Percentiles rank a stretch among this genome's conserved stretches.
These are phyloP conservation scores for Cocos nucifera DNA, from an alignment of 176 grass and related monocot genomes.

Conservation along the genomic window DNA sequence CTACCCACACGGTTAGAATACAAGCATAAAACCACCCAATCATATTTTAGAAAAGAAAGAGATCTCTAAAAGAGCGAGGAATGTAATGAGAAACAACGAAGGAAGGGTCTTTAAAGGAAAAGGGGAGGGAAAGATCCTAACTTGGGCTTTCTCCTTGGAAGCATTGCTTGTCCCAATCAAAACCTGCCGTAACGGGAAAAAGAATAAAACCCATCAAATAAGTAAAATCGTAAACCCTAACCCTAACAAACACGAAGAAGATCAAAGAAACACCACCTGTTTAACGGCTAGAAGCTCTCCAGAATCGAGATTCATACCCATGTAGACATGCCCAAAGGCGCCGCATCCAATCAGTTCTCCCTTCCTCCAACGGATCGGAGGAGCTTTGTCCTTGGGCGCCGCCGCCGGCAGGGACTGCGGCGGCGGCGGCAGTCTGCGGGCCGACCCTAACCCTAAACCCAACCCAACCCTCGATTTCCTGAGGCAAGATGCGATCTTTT, in stretches of 20 bases:
- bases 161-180: conserved; percentile 69
- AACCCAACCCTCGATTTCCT: conserved; percentile 75
- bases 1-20: conserved; percentile 26
- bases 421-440: conserved; percentile 62
- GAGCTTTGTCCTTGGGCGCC: conserved; percentile 31
- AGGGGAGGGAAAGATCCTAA: conserved; percentile 25
- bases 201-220: neutral
- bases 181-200: conserved; percentile 38
- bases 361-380: conserved; percentile 80
- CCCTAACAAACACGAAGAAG: no score
- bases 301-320: conserved; percentile 99
- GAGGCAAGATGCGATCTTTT: conserved; percentile 59
- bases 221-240: no score
- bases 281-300: conserved; percentile 93
- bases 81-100: neutral
- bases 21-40: no score
- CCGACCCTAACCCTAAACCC: conserved; percentile 44
- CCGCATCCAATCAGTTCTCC: conserved; percentile 81
- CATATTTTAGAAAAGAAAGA: no score
- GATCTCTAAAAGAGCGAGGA: no score
- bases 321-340: conserved; percentile 86
- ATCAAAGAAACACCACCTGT: conserved; percentile 34
- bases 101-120: neutral
- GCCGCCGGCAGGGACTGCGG: neutral
- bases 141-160: conserved; percentile 90